Evolutionary conservation across 2,329 filamentous ascomycete genomes (phyloP), one percentile per base, ranked within the genome.

Genomic region (Hypoxylon sp.): DNA sequence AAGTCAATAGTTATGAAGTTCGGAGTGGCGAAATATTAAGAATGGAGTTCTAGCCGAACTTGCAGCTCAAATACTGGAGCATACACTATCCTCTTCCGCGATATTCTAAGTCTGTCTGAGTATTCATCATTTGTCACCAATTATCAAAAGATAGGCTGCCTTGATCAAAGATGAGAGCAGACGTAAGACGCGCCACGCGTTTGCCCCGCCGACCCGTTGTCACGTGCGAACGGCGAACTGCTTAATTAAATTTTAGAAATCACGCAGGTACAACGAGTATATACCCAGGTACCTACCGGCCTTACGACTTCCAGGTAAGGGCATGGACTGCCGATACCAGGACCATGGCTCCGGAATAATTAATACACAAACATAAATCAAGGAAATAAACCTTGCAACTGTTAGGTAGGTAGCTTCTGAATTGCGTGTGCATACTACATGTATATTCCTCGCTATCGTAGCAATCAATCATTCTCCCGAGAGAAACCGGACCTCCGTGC

Each of bases 161-260:
- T 57, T 36, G 46, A 25, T 52, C 11, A 19, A 23, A 38, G 19
- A 7, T 41, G 10, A 41, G 38, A 21, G 34, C 25, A 5, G 48
- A 45, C 23, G 28, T 23, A 48, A 57, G 46, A 71, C 68, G 65
- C 68, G 68, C 51, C 56, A 59, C 68, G 68, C 68, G 68, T 69
- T 66, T 57, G 63, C 63, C 63, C 68, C 60, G 60, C 60, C n/a
- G 53, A 48, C 68, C 55, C 68, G 68, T 25, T 25, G 7, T 69
- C 68, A 71, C 68, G 68, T 71, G 68, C 48, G 1, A 13, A 43
- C 14, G 11, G 2, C 17, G 1, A 43, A 9, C 7, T 25, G 52
- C 7, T 50, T 50, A 48, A 57, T 50, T 55, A 25, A 28, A 43
- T 32, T 5, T 11, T 10, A 2, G n/a, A 45, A 10, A 6, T 6